A percentile compares a stretch with the other conserved stretches of the same genome.
Conservation (phyloP, 2,329 filamentous ascomycete genomes). For the Diaporthe batatas region DNA sequence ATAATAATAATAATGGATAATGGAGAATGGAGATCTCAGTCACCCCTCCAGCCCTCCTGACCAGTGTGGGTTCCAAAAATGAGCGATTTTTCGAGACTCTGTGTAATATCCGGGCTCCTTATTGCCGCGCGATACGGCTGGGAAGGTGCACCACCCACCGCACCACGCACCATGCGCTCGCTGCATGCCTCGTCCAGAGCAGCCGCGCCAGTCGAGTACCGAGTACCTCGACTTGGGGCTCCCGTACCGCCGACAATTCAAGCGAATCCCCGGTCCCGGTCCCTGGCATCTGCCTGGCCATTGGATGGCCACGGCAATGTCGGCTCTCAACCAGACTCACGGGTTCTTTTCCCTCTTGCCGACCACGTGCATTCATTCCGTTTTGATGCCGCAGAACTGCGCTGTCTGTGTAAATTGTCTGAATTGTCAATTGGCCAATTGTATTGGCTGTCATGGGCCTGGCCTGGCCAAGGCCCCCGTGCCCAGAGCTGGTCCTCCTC, state of each 20-base stretch:
- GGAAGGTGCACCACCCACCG: neutral
- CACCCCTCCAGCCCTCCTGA: constrained; percentile 10
- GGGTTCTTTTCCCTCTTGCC: neutral
- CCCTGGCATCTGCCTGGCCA: constrained; percentile 23
- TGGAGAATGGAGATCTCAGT: neutral
- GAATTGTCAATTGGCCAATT: constrained; percentile 23
- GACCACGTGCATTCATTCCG: neutral
- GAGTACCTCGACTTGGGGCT: constrained; percentile 16
- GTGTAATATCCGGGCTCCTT: constrained; percentile 30
- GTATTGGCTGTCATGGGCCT: constrained; percentile 32
- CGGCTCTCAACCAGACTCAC: constrained; percentile 23
- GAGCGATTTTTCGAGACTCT: constrained; percentile 27
- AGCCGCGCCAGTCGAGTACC: neutral
- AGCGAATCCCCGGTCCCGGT: constrained; percentile 27
- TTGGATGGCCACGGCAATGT: constrained; percentile 35
- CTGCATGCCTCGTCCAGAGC: neutral
- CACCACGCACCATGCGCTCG: too few relatives aligned
- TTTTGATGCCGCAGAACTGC: constrained; percentile 3
- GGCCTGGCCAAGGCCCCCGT: constrained; percentile 34
- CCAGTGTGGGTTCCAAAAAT: constrained; percentile 35
- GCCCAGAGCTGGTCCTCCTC: constrained; percentile 22
- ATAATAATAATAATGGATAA: constrained; percentile 31
- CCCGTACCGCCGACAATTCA: constrained; percentile 37
- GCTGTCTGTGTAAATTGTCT: too few relatives aligned
- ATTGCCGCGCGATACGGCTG: constrained; percentile 32